Base-by-base conservation (phyloP, 495 filamentous ascomycete species). In the Aspergillus baeticus region DNA sequence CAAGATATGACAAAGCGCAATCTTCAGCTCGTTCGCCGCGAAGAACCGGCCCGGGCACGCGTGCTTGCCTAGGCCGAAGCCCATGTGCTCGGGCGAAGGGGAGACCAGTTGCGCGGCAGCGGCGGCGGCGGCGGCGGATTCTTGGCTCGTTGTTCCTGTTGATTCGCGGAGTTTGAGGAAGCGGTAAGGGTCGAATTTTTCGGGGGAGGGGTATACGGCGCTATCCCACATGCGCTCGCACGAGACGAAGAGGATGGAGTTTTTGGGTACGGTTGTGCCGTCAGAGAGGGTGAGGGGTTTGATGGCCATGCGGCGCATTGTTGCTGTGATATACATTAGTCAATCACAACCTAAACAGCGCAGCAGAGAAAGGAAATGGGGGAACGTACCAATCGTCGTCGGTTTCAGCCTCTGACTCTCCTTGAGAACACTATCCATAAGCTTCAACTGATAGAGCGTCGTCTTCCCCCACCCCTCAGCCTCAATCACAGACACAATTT, bases 1-100 rank as follows among this genome's bases (percentile, higher is more conserved):
- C 22, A 87, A 34, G 2, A 80, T 57, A 50, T 79, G 72, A 21
- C 48, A 58, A 6, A 62, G 15, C 7, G 37, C 33, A 38, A 77
- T 64, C 47, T 81, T 81, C 31, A 76, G 59, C 64, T 74, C 70
- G 22, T 69, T 67, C 0, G 62, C 55, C 17, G 75, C 79, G 51
- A 82, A 76, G 55, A 79, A 77, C 7, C 79, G 57, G 1, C 79
- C 79, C 0, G 79, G 78, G 41, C 78, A 82, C 0, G 81, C 79
- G 47, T 83, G 77, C 31, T 63, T 65, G 2, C 79, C 80, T n/a
- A 68, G 59, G 0, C 79, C 78, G 50, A 79, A 82, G 0, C 62
- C 64, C 14, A 78, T 50, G 43, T 74, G 63, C 22, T 77, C 61
- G 1, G 64, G 51, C 14, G 62, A 69, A 0, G 76, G 68, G 10